These are phyloP conservation scores for Raffaelea albimanens DNA, from an alignment of 2,329 filamentous ascomycete species.

Conservation along the genomic window DNA sequence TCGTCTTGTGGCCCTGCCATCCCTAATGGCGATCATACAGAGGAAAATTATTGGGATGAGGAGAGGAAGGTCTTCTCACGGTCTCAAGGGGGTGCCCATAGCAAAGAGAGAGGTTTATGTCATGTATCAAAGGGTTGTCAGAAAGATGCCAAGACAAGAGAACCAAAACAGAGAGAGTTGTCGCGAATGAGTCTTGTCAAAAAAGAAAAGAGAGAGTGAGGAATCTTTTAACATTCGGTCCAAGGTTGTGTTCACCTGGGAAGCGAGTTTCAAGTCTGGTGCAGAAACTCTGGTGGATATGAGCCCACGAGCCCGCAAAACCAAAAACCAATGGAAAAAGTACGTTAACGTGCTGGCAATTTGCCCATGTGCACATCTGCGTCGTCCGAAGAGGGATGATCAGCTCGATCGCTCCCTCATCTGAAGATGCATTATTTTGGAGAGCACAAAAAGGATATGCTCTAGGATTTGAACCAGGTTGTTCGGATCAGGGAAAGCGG, in stretches of 20 bases:
- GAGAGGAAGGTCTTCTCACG: background rate
- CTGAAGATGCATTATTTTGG: no score
- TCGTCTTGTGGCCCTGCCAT: background rate
- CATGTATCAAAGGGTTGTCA: background rate
- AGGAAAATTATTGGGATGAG: background rate
- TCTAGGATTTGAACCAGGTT: no score
- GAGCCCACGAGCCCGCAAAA: background rate
- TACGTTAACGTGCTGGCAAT: background rate
- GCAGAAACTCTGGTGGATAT: background rate
- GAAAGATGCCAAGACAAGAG: background rate
- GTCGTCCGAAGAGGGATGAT: no score
- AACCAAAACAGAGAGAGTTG: no score
- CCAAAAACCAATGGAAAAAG: background rate
- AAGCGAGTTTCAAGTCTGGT: background rate
- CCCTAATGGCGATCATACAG: slow-evolving; percentile 2
- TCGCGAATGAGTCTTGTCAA: no score
- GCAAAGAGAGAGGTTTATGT: background rate
- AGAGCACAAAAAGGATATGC: no score
- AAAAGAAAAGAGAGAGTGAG: background rate
- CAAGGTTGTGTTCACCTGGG: no score
- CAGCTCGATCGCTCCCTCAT: no score
- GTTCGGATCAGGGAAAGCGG: background rate
- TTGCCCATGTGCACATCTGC: no score
- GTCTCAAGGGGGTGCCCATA: no score
- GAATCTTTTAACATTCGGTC: no score